Base-by-base conservation (phyloP, 2,329 filamentous ascomycete genomes). In the Fusarium paranaense region DNA sequence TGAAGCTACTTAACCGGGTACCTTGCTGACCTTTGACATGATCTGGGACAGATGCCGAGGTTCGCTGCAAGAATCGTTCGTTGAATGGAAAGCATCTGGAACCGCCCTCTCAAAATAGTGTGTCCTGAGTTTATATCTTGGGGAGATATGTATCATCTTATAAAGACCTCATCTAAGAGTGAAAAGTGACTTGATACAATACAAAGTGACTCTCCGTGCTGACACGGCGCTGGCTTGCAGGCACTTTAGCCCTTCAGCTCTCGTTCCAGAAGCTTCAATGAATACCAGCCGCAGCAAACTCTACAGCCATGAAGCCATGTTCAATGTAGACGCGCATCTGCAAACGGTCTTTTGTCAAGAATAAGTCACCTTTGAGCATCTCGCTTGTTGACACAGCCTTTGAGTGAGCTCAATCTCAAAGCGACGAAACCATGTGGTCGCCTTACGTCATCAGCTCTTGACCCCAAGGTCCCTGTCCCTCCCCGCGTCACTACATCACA, bases 401-500 rank as follows among this genome's bases (percentile, higher is more conserved):
- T 52, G 16, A 52, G 47, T 57, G 32, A 54, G 6, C 30, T 56
- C n/a, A 33, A 56, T 35, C 32, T 25, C 32, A 40, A 25, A 9
- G 33, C 9, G 20, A 22, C 33, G 33, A 13, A 22, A 14, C 33
- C 33, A 75, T 71, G 67, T 71, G 70, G 70, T 62, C 59, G 61
- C 63, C 70, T 75, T 75, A 75, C 70, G 72, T 75, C 72, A 75
- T 75, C 72, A 52, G 50, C 33, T 32, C 33, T 25, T 63, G 27
- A 38, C 22, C 35, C 30, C 27, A 6, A 22, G 54, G 33, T 59
- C 33, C 64, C 65, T 37, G 14, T 37, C 14, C 35, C 35, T 37
- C 69, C 72, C 72, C 65, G 69, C 69, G 69, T 74, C 71, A 72
- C 68, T 72, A 35, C 73, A 75, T 75, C 72, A 76, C 74, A 75